Base-by-base conservation (phyloP, 441 rosid genomes). In the Daphne laureola region DNA sequence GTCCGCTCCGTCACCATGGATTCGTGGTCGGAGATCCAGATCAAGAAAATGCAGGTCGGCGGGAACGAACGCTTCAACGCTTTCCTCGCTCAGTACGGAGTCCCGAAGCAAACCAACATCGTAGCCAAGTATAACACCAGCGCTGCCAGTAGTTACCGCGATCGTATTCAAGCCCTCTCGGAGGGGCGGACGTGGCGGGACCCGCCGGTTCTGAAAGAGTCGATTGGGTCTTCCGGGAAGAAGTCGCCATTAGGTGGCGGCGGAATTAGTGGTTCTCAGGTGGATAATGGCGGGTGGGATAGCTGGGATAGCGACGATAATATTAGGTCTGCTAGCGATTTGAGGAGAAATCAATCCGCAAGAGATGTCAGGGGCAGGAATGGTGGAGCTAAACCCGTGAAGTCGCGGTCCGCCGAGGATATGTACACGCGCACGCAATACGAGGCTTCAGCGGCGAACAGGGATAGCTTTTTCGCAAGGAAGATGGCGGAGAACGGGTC, bases 1-100 rank as follows among this genome's bases (percentile, higher is more conserved):
- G 97, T 89, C 78, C 82, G 98, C 76, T 92, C 98, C 54, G 98
- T 92, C 44, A 89, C 97, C 49, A 88, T 92, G 98, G 98, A 93
- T 62, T 89, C 97, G 1, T 93, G 98, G 97, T 84, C 97, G 46
- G 97, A 84, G 71, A 78, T 89, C 82, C 98, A 93, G 96, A 79
- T 93, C 77, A 87, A 83, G 86, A 93, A 89, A 67, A 93, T 89
- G 98, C 90, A 87, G 72, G 73, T 79, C 3, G 98, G 98, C 3
- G 97, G 97, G 47, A 93, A 89, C 72, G 96, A 83, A 4, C 68
- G 57, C 17, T 87, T 89, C 54, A 93, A 89, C 66, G 59, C 73
- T 1, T 93, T 93, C 65, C 57, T 93, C 13, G 61, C 83, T 3
- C 88, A 71, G 58, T 83, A 89, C 59, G 95, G 95, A 0, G 63